Evolutionary conservation across 179 eudicot genomes (phyloP).

Genomic region (Corrigiola litoralis): DNA sequence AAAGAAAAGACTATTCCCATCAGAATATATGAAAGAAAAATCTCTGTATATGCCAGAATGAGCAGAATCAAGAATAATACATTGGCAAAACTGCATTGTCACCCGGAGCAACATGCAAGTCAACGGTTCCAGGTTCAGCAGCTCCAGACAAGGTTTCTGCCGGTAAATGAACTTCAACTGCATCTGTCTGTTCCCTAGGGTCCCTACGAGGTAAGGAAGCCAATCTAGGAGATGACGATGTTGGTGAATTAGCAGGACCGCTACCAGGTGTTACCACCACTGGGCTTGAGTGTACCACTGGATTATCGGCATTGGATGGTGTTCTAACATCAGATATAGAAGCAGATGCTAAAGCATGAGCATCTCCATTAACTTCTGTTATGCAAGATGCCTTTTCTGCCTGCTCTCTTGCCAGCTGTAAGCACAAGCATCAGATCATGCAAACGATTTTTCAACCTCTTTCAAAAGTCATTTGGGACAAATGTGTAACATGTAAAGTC

Average conservation of each 20-base stretch:
- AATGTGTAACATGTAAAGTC: neutral
- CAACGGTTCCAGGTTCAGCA: constrained; percentile 30
- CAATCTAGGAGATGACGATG: constrained; percentile 30
- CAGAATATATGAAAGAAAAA: neutral
- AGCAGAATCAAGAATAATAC: constrained; percentile 29
- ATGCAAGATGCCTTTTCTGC: constrained; percentile 32
- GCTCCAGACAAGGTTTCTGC: constrained; percentile 29
- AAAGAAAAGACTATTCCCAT: constrained; percentile 11
- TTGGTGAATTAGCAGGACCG: constrained; percentile 27
- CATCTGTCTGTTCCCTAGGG: constrained; percentile 29
- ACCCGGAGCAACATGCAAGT: constrained; percentile 19
- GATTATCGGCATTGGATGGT: constrained; percentile 29
- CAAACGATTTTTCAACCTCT: neutral
- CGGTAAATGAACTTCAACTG: constrained; percentile 30
- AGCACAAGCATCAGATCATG: constrained; percentile 6
- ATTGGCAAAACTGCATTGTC: constrained; percentile 33
- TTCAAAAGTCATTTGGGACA: neutral
- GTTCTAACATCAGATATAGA: constrained; percentile 33
- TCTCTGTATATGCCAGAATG: neutral
- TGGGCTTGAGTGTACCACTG: constrained; percentile 47
- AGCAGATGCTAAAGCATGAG: constrained; percentile 31
- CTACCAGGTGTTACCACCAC: constrained; percentile 39
- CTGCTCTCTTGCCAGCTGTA: constrained; percentile 73
- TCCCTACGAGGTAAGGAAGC: constrained; percentile 28
- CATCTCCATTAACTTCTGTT: constrained; percentile 24